Evolutionary conservation across 805 yeast genomes (phyloP), one percentile per base, ranked within the genome.

Genomic region (Starmerella apis): DNA sequence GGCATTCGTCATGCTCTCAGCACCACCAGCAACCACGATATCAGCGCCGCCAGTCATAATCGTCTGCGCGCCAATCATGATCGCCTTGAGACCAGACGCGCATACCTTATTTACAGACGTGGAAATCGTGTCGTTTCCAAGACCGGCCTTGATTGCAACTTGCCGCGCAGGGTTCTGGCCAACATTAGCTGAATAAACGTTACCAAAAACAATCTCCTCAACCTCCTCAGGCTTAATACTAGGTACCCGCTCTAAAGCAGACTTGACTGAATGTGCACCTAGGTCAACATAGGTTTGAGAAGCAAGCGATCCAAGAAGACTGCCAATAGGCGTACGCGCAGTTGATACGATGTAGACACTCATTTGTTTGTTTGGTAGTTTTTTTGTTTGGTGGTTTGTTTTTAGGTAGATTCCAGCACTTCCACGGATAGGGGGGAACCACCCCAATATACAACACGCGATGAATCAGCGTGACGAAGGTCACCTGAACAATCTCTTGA

Each of bases 101-200:
- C 98, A 92, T 49, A 92, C 97, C 73, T 92, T 92, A 78, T 92
- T 92, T 59, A 92, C 77, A 33, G 97, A 84, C 50, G 96, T 78
- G 50, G 96, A 94, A 43, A 86, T 83, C 47, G 86, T 79, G 53
- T 78, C 72, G 57, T 82, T 79, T 45, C 86, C 79, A 48, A 92
- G 75, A 10, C 97, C 97, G 20, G 97, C 83, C 62, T 79, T 81
- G 57, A 88, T 64, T n/a, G 95, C 95, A 48, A 90, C 97, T 71
- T 92, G 98, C 71, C 97, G 82, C 33, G 98, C 98, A 41, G 97
- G 97, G 50, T 90, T 87, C 71, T 90, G 98, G 55, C 97, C 97
- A 53, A 86, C 80, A 62, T 85, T 86, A 56, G 96, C 97, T 63
- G 84, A 85, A 63, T 86, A 69, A 44, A 87, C 98, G 63, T 86